Conservation (phyloP, 352 stramenopile genomes). For the Pythium scleroteichum region DNA sequence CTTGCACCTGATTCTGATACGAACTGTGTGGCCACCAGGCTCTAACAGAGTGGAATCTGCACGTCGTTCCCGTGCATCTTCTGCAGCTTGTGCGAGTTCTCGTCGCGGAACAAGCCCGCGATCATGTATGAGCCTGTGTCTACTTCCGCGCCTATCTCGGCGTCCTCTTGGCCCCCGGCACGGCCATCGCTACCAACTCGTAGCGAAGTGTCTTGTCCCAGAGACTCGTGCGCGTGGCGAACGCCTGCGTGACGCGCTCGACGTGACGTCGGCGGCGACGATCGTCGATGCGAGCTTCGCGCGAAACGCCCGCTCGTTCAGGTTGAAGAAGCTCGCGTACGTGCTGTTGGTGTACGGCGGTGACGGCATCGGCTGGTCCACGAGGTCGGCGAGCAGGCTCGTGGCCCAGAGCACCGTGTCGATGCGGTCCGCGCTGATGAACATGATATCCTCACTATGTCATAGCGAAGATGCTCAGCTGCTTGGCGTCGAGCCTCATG, state of each 20-base stretch:
- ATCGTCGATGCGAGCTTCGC: slow-evolving; percentile 6
- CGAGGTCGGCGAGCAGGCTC: background rate
- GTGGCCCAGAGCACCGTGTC: slow-evolving; percentile 1
- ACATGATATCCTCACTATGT: background rate
- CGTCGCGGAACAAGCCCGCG: slow-evolving; percentile 13
- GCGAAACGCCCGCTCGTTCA: background rate
- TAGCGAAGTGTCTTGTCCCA: slow-evolving; percentile 30
- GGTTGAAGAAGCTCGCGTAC: background rate
- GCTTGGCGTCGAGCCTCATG: too few relatives aligned
- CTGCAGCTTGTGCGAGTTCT: slow-evolving; percentile 6
- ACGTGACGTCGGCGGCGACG: slow-evolving; percentile 10
- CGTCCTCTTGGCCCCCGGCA: slow-evolving; percentile 12
- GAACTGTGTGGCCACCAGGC: too few relatives aligned
- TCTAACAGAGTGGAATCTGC: slow-evolving; percentile 18
- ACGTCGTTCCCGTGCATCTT: slow-evolving; percentile 15
- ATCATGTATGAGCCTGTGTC: slow-evolving; percentile 9
- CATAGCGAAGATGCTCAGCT: too few relatives aligned
- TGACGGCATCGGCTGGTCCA: background rate
- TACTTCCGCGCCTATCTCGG: slow-evolving; percentile 2
- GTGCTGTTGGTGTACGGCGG: background rate
- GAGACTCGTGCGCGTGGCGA: slow-evolving; percentile 12
- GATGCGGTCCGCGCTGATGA: background rate
- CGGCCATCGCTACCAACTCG: slow-evolving; percentile 13
- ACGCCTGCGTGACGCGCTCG: slow-evolving; percentile 13
- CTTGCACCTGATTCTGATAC: too few relatives aligned